Percentiles rank a stretch among this genome's conserved stretches.
These are phyloP conservation scores for Verticillium zaregamsianum DNA, from an alignment of 2,329 filamentous ascomycete species.

Conservation along the genomic window DNA sequence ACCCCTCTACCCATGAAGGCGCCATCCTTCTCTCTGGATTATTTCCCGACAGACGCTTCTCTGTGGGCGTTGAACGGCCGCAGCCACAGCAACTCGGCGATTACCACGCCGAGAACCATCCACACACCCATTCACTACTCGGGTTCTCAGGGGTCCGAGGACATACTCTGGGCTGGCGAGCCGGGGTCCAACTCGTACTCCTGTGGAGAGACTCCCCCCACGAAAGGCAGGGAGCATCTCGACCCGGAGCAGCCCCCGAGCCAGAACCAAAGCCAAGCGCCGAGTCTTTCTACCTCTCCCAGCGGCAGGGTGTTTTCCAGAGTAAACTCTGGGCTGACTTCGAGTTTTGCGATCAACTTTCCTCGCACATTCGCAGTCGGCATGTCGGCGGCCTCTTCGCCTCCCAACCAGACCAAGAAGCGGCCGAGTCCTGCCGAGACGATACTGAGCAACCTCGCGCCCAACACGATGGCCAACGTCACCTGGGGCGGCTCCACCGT, in stretches of 20 bases:
- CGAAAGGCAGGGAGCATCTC: conserved; percentile 38
- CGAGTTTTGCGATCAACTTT: conserved; percentile 52
- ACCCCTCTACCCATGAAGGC: conserved; percentile 63
- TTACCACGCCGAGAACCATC: conserved; percentile 53
- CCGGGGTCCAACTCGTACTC: conserved; percentile 55
- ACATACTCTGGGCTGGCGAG: conserved; percentile 47
- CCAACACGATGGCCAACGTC: conserved; percentile 36
- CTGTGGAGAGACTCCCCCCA: conserved; percentile 58
- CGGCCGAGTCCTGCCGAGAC: conserved; percentile 59
- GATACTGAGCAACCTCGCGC: conserved; percentile 50
- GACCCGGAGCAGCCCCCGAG: conserved; percentile 23
- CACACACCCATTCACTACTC: conserved; percentile 52
- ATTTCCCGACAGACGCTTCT: conserved; percentile 56
- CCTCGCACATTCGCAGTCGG: conserved; percentile 37
- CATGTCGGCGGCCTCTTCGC: conserved; percentile 36
- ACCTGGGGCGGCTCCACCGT: conserved; percentile 46
- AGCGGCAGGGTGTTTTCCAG: conserved; percentile 50
- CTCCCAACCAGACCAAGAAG: conserved; percentile 42
- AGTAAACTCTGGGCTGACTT: conserved; percentile 50
- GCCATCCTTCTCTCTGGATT: conserved; percentile 62
- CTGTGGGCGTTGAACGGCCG: conserved; percentile 48
- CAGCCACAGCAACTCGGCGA: conserved; percentile 49
- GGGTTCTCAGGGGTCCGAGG: conserved; percentile 55
- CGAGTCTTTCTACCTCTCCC: conserved; percentile 56
- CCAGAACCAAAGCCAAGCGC: conserved; percentile 34